These are phyloP conservation scores for Wickerhamiella siamensis DNA, from an alignment of 805 yeast genomes.

Conservation along the genomic window DNA sequence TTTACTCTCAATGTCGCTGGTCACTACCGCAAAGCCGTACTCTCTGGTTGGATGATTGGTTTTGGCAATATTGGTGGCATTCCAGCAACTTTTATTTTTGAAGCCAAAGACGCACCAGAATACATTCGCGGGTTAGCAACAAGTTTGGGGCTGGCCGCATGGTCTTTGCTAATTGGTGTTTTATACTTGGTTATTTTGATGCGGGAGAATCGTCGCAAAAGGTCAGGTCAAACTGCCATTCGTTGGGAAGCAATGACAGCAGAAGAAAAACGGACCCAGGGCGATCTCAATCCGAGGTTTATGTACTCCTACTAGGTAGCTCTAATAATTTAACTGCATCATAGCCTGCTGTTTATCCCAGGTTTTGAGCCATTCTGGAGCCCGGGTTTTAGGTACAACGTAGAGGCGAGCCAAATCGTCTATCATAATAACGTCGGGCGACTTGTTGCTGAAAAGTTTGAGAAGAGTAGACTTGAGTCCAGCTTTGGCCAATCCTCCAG, in stretches of 20 bases:
- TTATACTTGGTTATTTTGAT: conserved; percentile 27
- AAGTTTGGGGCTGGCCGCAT: conserved; percentile 30
- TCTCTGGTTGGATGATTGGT: conserved; percentile 49
- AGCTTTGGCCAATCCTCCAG: conserved; percentile 75
- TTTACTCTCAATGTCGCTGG: conserved; percentile 46
- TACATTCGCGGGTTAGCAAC: conserved; percentile 42
- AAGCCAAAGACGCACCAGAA: conserved; percentile 42
- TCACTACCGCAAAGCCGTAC: conserved; percentile 44
- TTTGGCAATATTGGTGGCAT: conserved; percentile 67
- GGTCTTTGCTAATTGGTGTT: conserved; percentile 8
- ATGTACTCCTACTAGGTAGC: conserved; percentile 19
- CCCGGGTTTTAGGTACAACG: conserved; percentile 60
- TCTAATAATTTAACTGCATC: not conserved
- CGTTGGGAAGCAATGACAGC: conserved; percentile 16
- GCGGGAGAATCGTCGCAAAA: conserved; percentile 20
- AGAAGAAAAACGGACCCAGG: conserved; percentile 17
- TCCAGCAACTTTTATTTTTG: conserved; percentile 44
- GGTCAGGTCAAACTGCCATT: conserved; percentile 16
- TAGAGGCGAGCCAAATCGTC: conserved; percentile 60
- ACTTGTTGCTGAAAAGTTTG: conserved; percentile 45
- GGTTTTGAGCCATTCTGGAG: conserved; percentile 43
- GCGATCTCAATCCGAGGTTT: conserved; percentile 24
- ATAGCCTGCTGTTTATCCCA: conserved; percentile 23
- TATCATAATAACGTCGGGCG: conserved; percentile 60
- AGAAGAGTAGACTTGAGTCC: conserved; percentile 63